These are phyloP conservation scores for Spinacia oleracea DNA, from an alignment of 179 eudicot species.

Conservation along the genomic window DNA sequence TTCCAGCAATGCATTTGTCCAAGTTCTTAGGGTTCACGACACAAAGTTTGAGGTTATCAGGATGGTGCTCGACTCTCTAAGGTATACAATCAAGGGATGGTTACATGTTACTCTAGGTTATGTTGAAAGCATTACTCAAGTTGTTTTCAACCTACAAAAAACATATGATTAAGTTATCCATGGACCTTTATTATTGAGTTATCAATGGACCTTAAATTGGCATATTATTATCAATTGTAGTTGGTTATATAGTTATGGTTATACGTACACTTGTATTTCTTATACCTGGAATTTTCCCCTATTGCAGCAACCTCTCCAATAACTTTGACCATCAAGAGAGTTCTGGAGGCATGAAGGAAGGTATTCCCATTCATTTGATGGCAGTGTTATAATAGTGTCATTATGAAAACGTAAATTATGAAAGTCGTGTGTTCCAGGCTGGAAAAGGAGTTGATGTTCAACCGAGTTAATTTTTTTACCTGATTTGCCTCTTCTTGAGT, in stretches of 20 bases:
- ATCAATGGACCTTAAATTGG: background rate
- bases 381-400: background rate
- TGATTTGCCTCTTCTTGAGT: background rate
- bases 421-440: background rate
- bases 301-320: constrained; percentile 52
- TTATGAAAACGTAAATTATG: background rate
- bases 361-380: constrained; percentile 16
- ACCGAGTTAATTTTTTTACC: background rate
- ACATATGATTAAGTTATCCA: background rate
- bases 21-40: constrained; percentile 50
- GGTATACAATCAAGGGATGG: constrained; percentile 34
- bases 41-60: constrained; percentile 50
- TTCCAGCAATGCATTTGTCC: constrained; percentile 42
- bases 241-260: background rate
- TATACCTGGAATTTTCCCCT: background rate
- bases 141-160: background rate
- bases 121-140: constrained; percentile 3
- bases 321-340: constrained; percentile 30
- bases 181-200: constrained; percentile 8
- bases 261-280: background rate
- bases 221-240: background rate
- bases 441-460: background rate
- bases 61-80: constrained; percentile 60
- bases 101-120: background rate
- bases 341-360: constrained; percentile 32